Evolutionary conservation across 495 filamentous ascomycete genomes (phyloP), one percentile per base, ranked within the genome.

Genomic region (Trichoderma gamsii): DNA sequence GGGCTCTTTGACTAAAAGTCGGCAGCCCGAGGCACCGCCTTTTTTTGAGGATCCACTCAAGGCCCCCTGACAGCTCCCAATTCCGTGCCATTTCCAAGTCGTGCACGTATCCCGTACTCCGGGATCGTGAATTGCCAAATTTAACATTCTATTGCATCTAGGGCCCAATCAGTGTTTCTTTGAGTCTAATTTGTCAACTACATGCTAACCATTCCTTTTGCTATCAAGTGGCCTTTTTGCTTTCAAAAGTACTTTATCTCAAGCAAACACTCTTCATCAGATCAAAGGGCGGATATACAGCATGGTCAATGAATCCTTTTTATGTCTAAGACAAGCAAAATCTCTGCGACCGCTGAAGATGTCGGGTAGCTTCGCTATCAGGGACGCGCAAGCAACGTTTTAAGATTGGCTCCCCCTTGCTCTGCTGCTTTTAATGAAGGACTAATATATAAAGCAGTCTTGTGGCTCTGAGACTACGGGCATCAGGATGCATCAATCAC

Each of bases 11-110:
- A 21, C n/a, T 25, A 21, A 25, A 25, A 56, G 6, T 56, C 8
- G 51, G 51, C 18, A 21, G 16, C 21, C 51, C 51, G 51, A 56
- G n/a, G 51, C 51, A 56, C 51, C 51, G 51, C 51, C 51, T 49
- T 56, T 56, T 56, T 56, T 56, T 5, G 5, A 16, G 51, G 51
- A 25, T 56, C 51, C 51, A 21, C 51, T 56, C n/a, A 3, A 49
- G 49, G 3, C n/a, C 51, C 51, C 51, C 51, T 56, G 51, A 56
- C 51, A 56, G 18, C 51, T 56, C 51, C 21, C 9, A 25, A 11
- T 23, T 16, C 18, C 51, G 16, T 25, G n/a, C 11, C 23, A 9
- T 61, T 27, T 32, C 9, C 23, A 27, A 7, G 4, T 29, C 13
- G 29, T 12, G 23, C 27, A 5, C 6, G 25, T 18, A n/a, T 29